These are phyloP conservation scores for Echinosophora koreensis DNA, from an alignment of 306 rosid genomes.

Conservation along the genomic window DNA sequence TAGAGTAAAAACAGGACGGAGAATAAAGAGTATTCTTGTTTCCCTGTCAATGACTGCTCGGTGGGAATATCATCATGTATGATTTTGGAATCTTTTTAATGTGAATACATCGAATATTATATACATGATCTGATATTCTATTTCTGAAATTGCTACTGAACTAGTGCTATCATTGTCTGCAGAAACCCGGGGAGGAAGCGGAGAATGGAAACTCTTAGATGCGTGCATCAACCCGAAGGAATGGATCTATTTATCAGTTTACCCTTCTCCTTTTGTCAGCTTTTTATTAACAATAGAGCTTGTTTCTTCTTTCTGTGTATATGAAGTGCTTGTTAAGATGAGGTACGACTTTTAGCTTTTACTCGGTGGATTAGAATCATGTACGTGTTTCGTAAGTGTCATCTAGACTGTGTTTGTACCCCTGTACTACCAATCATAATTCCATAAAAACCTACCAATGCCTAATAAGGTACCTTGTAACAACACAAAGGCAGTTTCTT, in stretches of 20 bases:
- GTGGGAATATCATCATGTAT: conserved; percentile 96
- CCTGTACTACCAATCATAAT: neutral
- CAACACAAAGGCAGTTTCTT: neutral
- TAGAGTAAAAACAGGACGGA: conserved; percentile 93
- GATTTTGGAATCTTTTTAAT: conserved; percentile 41
- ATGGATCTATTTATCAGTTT: conserved; percentile 65
- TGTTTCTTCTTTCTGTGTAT: conserved; percentile 45
- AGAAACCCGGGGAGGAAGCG: conserved; percentile 98
- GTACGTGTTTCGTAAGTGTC: conserved; percentile 6
- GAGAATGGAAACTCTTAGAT: conserved; percentile 92
- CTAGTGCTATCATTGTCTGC: conserved; percentile 45
- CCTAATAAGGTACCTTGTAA: neutral
- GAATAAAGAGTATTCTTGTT: conserved; percentile 97
- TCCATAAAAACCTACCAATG: neutral
- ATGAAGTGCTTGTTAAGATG: conserved; percentile 33
- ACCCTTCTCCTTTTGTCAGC: neutral
- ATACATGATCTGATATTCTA: neutral
- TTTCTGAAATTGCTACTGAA: conserved; percentile 27
- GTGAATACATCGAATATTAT: conserved; percentile 9
- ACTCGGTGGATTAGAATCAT: conserved; percentile 31
- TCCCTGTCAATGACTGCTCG: conserved; percentile 91
- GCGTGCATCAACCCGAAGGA: conserved; percentile 98
- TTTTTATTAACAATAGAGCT: conserved; percentile 9
- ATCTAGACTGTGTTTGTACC: conserved; percentile 8
- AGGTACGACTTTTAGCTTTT: conserved; percentile 38